Percentiles rank a stretch among this genome's conserved stretches.
Conservation (phyloP, 2,329 filamentous ascomycete species). For the Leptoxyphium fumago region DNA sequence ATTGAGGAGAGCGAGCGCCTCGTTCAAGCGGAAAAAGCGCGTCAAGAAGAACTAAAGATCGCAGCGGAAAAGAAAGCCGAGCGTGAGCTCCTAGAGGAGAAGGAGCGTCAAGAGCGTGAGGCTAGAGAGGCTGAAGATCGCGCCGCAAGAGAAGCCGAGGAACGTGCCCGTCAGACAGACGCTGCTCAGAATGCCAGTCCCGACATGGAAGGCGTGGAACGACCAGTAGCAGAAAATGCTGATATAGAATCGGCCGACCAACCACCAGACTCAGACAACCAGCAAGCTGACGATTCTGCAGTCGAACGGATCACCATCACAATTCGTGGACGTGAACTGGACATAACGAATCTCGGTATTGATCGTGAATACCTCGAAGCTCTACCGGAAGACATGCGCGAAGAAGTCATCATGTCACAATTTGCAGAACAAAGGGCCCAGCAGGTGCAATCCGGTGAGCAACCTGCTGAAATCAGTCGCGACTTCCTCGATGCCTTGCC, state of each 20-base stretch:
- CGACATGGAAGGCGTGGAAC: constrained; percentile 64
- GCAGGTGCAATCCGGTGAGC: constrained; percentile 55
- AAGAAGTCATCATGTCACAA: constrained; percentile 89
- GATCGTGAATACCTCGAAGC: constrained; percentile 89
- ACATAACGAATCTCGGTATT: constrained; percentile 89
- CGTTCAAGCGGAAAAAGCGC: constrained; percentile 46
- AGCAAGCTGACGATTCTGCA: constrained; percentile 29
- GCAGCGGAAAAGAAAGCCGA: constrained; percentile 47
- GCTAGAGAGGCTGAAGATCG: constrained; percentile 30
- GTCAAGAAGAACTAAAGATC: constrained; percentile 47
- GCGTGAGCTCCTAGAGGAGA: constrained; percentile 35
- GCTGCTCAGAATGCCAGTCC: constrained; percentile 1
- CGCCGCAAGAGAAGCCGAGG: constrained; percentile 20
- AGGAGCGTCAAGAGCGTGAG: constrained; percentile 34
- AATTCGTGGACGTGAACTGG: constrained; percentile 73
- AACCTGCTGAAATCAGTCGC: constrained; percentile 72
- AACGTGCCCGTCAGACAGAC: constrained; percentile 10
- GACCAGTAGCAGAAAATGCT: constrained; percentile 21
- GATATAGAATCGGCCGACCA: constrained; percentile 28
- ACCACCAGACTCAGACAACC: constrained; percentile 16
- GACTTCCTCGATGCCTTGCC: constrained; percentile 91
- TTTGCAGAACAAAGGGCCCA: constrained; percentile 63
- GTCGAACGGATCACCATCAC: constrained; percentile 56
- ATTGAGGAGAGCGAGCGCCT: constrained; percentile 51
- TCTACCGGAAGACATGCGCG: constrained; percentile 90